A percentile compares a stretch with the other conserved stretches of the same genome.
phyloP scores from a whole-genome alignment of 768 basidiomycete genomes.

The Lactarius quietus region DNA sequence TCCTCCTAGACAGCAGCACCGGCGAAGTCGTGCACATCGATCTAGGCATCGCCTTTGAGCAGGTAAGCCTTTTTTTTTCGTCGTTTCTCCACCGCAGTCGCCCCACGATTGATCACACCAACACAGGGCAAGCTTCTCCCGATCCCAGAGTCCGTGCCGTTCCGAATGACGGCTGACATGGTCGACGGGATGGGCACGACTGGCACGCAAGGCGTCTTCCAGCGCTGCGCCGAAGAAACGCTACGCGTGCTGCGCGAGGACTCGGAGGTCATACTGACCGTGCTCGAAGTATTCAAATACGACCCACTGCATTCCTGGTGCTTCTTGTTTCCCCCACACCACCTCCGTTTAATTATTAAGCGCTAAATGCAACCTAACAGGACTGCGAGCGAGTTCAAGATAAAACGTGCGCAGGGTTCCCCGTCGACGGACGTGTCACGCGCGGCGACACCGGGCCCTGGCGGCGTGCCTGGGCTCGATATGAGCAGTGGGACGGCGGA shows the following conservation, averaged over 20 bases:
- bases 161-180: slow-evolving; percentile 91
- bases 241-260: slow-evolving; percentile 83
- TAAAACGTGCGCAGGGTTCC: slow-evolving; percentile 56
- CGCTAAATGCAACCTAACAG: no score
- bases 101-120: background rate
- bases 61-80: slow-evolving; percentile 44
- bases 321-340: slow-evolving; percentile 27
- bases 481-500: slow-evolving; percentile 65
- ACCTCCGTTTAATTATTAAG: no score
- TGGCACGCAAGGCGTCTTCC: slow-evolving; percentile 91
- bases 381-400: slow-evolving; percentile 75
- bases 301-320: slow-evolving; percentile 95
- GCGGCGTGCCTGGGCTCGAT: slow-evolving; percentile 49
- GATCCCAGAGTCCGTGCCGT: slow-evolving; percentile 87
- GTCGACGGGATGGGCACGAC: slow-evolving; percentile 91
- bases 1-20: slow-evolving; percentile 74
- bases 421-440: slow-evolving; percentile 27
- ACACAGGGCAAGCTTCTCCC: slow-evolving; percentile 71
- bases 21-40: slow-evolving; percentile 97
- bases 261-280: slow-evolving; percentile 87
- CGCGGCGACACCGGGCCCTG: slow-evolving; percentile 33
- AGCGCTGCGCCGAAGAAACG: slow-evolving; percentile 93
- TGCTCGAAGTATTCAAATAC: slow-evolving; percentile 94
- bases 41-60: slow-evolving; percentile 94
- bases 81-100: background rate